Evolutionary conservation across 805 yeast genomes (phyloP).

Genomic region (Zygosaccharomyces rouxii): DNA sequence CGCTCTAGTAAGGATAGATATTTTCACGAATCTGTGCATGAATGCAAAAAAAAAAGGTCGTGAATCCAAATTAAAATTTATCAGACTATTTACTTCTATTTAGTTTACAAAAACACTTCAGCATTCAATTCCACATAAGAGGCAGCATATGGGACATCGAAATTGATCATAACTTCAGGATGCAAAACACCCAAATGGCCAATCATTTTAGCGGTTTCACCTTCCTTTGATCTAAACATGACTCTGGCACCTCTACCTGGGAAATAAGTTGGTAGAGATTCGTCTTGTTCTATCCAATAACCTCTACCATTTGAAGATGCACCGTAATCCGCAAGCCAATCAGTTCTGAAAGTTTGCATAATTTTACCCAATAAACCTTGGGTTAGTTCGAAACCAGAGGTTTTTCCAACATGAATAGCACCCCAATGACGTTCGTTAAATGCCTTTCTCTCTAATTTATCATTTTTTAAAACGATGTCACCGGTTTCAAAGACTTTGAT

Average conservation of each 20-base stretch:
- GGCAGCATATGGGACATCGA: conserved; percentile 91
- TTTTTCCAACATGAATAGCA: conserved; percentile 90
- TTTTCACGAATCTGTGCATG: neutral
- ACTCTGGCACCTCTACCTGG: conserved; percentile 97
- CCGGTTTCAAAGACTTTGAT: conserved; percentile 93
- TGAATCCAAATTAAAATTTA: conserved; percentile 9
- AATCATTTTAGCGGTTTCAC: conserved; percentile 52
- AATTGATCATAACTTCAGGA: conserved; percentile 82
- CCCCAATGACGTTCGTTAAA: conserved; percentile 91
- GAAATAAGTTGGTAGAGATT: conserved; percentile 69
- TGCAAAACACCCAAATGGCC: conserved; percentile 94
- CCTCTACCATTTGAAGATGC: conserved; percentile 58
- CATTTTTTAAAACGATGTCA: conserved; percentile 86
- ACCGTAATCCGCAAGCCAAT: conserved; percentile 60
- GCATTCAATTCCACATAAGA: conserved; percentile 87
- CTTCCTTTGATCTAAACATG: conserved; percentile 62
- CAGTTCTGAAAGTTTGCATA: conserved; percentile 92
- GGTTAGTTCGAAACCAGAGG: conserved; percentile 88
- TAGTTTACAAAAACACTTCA: conserved; percentile 66
- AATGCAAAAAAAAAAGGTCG: neutral
- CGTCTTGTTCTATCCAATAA: conserved; percentile 77
- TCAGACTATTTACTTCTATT: conserved; percentile 11
- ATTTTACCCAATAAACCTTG: conserved; percentile 93
- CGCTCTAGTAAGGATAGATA: no score
- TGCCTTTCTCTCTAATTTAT: conserved; percentile 78